Conservation (phyloP, 139 green algal genomes). For the Coccomyxa sp. region DNA sequence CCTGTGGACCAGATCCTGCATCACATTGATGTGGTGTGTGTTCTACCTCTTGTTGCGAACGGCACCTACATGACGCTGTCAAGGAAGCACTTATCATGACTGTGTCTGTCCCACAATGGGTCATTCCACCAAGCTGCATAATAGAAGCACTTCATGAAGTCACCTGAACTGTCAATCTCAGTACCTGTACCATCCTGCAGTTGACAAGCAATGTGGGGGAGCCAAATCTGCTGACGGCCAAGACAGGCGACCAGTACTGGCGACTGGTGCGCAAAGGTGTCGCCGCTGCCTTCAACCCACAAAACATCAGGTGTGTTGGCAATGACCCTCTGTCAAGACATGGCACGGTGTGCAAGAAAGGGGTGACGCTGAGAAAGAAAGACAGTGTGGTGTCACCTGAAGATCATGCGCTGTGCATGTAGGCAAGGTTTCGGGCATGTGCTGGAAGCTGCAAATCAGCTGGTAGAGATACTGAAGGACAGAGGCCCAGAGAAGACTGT, state of each 20-base stretch:
- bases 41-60: neutral
- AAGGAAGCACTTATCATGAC: too few relatives aligned
- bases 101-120: too few relatives aligned
- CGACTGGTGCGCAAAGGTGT: neutral
- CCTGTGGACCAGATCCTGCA: neutral
- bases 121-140: too few relatives aligned
- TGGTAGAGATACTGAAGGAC: neutral
- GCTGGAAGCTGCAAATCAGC: neutral
- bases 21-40: neutral
- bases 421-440: neutral
- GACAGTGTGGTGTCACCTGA: neutral
- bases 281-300: neutral
- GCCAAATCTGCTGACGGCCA: neutral
- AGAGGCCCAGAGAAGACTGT: neutral
- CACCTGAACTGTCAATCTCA: too few relatives aligned
- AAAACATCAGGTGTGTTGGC: neutral
- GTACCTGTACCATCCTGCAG: neutral
- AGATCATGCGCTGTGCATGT: neutral
- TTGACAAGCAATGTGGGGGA: neutral
- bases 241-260: neutral
- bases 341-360: too few relatives aligned
- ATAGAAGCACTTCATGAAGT: too few relatives aligned
- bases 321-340: too few relatives aligned
- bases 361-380: too few relatives aligned
- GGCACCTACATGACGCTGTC: too few relatives aligned